A percentile compares a stretch with the other conserved stretches of the same genome.
Conservation (phyloP, 768 basidiomycete species). For the Lentinula sp. region DNA sequence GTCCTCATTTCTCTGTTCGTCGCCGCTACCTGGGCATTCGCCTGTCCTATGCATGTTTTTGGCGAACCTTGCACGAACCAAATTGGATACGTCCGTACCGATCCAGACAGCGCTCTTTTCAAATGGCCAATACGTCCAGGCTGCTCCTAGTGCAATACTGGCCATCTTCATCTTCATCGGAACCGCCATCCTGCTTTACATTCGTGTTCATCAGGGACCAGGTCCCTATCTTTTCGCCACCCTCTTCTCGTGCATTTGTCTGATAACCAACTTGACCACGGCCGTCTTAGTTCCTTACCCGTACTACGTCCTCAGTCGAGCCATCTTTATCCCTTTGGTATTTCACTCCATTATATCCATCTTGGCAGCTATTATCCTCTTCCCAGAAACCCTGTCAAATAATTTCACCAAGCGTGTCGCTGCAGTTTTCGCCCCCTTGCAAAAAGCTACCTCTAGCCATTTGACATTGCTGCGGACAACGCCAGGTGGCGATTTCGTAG, state of each 20-base stretch:
- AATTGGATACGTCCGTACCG: constrained; percentile 32
- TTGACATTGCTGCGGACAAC: constrained; percentile 35
- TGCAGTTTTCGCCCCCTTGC: constrained; percentile 42
- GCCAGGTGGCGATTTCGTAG: constrained; percentile 22
- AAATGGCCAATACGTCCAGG: constrained; percentile 53
- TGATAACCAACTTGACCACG: constrained; percentile 26
- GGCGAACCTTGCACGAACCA: constrained; percentile 47
- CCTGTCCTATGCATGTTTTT: constrained; percentile 57
- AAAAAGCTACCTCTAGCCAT: constrained; percentile 40
- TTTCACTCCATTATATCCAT: constrained; percentile 57
- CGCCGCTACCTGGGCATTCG: constrained; percentile 57
- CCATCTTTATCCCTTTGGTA: constrained; percentile 49
- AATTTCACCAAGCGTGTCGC: constrained; percentile 48
- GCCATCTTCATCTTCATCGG: constrained; percentile 62
- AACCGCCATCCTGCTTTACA: constrained; percentile 49
- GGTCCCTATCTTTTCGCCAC: constrained; percentile 55
- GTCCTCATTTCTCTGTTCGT: constrained; percentile 47
- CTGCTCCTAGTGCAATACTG: constrained; percentile 50
- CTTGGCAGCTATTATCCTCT: constrained; percentile 44
- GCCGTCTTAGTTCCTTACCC: constrained; percentile 61
- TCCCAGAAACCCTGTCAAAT: constrained; percentile 59
- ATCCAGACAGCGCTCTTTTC: constrained; percentile 27
- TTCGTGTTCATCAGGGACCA: constrained; percentile 55
- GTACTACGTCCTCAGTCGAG: constrained; percentile 49
- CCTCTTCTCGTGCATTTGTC: constrained; percentile 53